A percentile compares a stretch with the other conserved stretches of the same genome.
These are phyloP conservation scores for Elaeis guineensis DNA, from an alignment of 176 grass and related monocot genomes.

Conservation along the genomic window DNA sequence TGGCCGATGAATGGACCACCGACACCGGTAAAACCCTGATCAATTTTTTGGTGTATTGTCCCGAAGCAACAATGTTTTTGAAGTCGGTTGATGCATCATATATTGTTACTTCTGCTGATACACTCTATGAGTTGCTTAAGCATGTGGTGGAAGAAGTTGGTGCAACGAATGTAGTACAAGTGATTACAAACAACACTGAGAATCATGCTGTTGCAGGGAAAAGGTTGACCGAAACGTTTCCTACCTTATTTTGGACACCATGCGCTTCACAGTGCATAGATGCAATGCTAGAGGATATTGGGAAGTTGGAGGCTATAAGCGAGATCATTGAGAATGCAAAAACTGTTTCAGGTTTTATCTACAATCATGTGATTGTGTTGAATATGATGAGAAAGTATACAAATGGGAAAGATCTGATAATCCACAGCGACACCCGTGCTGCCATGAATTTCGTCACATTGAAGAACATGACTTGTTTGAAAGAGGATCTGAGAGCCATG, in stretches of 20 bases:
- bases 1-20: conserved; percentile 65
- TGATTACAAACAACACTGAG: conserved; percentile 68
- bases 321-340: conserved; percentile 78
- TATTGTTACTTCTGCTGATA: conserved; percentile 47
- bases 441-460: conserved; percentile 80
- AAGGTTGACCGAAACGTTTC: conserved; percentile 54
- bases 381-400: conserved; percentile 69
- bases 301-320: conserved; percentile 41
- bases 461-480: conserved; percentile 60
- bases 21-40: conserved; percentile 60
- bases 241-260: conserved; percentile 87
- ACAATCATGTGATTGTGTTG: conserved; percentile 49
- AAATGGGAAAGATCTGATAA: conserved; percentile 62
- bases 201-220: conserved; percentile 49
- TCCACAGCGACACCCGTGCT: conserved; percentile 41
- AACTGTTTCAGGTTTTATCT: conserved; percentile 66
- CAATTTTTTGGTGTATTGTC: conserved; percentile 80
- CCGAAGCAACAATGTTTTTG: conserved; percentile 77
- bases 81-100: conserved; percentile 66
- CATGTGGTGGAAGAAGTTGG: conserved; percentile 68
- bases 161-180: conserved; percentile 63
- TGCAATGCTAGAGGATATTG: conserved; percentile 81
- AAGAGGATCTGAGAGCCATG: conserved; percentile 59
- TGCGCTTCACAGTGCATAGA: conserved; percentile 71
- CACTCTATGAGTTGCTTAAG: conserved; percentile 64